phyloP scores from a whole-genome alignment of 495 filamentous ascomycete species.

The Daldinia caldariorum region DNA sequence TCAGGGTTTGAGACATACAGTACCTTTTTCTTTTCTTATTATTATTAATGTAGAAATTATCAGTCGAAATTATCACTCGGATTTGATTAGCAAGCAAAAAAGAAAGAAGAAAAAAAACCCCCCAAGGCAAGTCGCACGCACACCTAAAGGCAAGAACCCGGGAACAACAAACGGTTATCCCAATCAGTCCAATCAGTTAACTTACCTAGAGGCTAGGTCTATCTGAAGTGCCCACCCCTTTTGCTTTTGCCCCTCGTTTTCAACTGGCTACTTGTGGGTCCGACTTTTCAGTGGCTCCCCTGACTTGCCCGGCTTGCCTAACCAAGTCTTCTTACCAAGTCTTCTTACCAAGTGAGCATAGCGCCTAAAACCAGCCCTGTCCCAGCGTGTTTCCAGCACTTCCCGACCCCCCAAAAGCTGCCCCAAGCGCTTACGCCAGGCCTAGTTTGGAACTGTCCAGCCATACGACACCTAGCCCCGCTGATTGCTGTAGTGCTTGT shows the following conservation, averaged over 20 bases:
- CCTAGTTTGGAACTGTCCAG: constrained; percentile 31
- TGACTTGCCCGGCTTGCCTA: too few relatives aligned
- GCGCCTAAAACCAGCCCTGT: constrained; percentile 19
- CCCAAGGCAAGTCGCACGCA: neutral
- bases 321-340: neutral
- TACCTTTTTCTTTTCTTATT: neutral
- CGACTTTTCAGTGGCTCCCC: neutral
- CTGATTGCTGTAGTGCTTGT: neutral
- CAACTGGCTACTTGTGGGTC: constrained; percentile 11
- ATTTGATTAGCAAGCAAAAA: constrained; percentile 38
- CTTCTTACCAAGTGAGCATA: constrained; percentile 27
- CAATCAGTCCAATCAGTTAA: too few relatives aligned
- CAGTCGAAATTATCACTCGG: too few relatives aligned
- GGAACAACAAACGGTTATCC: neutral
- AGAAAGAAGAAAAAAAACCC: neutral
- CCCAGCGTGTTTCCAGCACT: constrained; percentile 9
- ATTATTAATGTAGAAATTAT: neutral
- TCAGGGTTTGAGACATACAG: constrained; percentile 30
- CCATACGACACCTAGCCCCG: constrained; percentile 14
- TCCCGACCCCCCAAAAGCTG: neutral
- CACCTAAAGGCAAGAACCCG: constrained; percentile 2
- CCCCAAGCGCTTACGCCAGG: constrained; percentile 25
- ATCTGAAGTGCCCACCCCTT: constrained; percentile 31
- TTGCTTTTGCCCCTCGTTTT: constrained; percentile 44
- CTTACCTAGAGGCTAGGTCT: too few relatives aligned